Evolutionary conservation across 2,329 filamentous ascomycete species (phyloP).

Genomic region (Aspergillus alliaceus): DNA sequence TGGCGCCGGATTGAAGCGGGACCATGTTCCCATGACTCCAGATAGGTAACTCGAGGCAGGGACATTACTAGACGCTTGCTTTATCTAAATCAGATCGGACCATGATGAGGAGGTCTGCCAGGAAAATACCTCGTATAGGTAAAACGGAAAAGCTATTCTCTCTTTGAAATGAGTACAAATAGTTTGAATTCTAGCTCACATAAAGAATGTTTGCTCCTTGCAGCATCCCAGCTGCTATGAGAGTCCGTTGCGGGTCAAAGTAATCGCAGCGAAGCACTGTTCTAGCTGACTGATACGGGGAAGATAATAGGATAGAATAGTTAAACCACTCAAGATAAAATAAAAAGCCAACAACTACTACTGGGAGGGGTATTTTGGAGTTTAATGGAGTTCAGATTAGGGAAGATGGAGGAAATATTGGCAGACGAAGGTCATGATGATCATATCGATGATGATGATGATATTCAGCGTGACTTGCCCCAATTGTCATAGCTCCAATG

Average conservation of each 20-base stretch:
- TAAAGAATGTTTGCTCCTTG: neutral
- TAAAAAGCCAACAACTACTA: neutral
- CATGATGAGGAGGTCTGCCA: neutral
- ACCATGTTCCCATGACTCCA: conserved; percentile 45
- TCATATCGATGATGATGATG: neutral
- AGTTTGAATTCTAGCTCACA: neutral
- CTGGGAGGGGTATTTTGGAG: neutral
- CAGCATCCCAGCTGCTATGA: neutral
- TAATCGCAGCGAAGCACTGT: neutral
- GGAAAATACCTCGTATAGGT: neutral
- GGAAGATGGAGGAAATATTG: neutral
- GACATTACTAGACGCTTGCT: conserved; percentile 33
- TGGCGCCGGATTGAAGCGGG: conserved; percentile 28
- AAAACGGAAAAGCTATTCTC: neutral
- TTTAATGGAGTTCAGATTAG: neutral
- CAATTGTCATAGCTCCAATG: neutral
- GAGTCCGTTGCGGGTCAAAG: neutral
- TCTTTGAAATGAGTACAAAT: neutral
- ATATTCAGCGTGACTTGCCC: neutral
- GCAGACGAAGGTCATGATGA: neutral
- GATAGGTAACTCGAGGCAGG: conserved; percentile 42
- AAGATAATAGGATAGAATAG: neutral
- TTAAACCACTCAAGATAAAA: neutral
- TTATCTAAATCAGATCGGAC: neutral
- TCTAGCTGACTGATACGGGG: neutral